These are phyloP conservation scores for Lathyrus oleraceus DNA, from an alignment of 306 rosid species.

Conservation along the genomic window DNA sequence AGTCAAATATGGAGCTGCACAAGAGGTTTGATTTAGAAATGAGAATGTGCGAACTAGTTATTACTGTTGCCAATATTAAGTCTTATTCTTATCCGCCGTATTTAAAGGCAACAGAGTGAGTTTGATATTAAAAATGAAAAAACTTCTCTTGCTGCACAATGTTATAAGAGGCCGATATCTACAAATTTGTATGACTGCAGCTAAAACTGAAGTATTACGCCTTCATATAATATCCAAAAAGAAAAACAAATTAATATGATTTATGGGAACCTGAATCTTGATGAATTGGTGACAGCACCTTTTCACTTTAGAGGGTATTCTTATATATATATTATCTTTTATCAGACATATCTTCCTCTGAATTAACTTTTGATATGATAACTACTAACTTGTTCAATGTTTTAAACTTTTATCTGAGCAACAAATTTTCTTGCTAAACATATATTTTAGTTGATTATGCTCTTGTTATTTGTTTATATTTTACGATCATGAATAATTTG, in stretches of 20 bases:
- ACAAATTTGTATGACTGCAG: neutral
- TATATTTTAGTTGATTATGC: too few relatives aligned
- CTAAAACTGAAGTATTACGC: conserved; percentile 18
- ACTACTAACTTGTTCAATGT: neutral
- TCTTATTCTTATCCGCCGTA: neutral
- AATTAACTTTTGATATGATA: neutral
- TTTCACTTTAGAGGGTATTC: too few relatives aligned
- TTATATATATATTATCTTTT: neutral
- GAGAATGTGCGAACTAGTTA: conserved; percentile 5
- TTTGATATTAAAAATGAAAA: neutral
- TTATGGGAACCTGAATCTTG: too few relatives aligned
- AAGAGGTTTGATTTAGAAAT: neutral
- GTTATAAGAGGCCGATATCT: neutral
- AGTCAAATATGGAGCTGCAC: neutral
- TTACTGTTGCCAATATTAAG: conserved; percentile 9
- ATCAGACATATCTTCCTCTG: neutral
- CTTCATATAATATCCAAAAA: conserved; percentile 36
- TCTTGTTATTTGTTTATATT: neutral
- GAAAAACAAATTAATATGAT: too few relatives aligned
- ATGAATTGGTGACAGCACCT: too few relatives aligned
- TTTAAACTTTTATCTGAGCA: neutral
- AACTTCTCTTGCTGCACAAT: neutral
- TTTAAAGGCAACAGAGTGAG: neutral
- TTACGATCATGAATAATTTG: conserved; percentile 1
- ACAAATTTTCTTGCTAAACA: neutral